Percentiles rank a stretch among this genome's conserved stretches.
Conservation (phyloP, 169 alveolate genomes). For the Theileria luwenshuni region DNA sequence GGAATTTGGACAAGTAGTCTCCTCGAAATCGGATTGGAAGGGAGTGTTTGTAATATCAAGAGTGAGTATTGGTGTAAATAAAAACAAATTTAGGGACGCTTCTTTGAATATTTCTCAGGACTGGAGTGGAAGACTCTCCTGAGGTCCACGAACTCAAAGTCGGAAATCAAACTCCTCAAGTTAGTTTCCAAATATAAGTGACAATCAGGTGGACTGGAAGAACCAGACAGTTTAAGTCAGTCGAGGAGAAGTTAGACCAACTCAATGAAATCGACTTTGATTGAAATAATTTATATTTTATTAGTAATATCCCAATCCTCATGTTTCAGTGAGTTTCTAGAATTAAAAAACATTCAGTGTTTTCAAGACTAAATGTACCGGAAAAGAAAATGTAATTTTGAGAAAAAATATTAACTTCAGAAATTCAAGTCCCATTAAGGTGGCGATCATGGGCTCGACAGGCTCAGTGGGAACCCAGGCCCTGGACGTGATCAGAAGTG, state of each 20-base stretch:
- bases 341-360: not conserved
- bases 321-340: not conserved
- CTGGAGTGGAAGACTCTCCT: slow-evolving; percentile 59
- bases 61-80: slow-evolving; percentile 1
- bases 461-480: slow-evolving; percentile 84
- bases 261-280: slow-evolving; percentile 34
- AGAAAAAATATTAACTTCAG: not conserved
- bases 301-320: not conserved
- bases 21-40: slow-evolving; percentile 64
- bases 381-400: not conserved
- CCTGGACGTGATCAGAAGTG: slow-evolving; percentile 68
- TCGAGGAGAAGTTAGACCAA: slow-evolving; percentile 45
- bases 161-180: slow-evolving; percentile 43
- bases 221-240: slow-evolving; percentile 18
- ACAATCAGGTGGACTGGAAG: slow-evolving; percentile 52
- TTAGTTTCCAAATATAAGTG: not conserved
- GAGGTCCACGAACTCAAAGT: slow-evolving; percentile 42
- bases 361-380: not conserved
- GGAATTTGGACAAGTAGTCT: slow-evolving; percentile 48
- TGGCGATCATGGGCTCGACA: slow-evolving; percentile 78
- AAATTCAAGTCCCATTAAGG: slow-evolving; percentile 45
- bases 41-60: slow-evolving; percentile 61
- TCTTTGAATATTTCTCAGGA: slow-evolving; percentile 53
- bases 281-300: not conserved
- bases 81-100: slow-evolving; percentile 35